Evolutionary conservation across 2,329 filamentous ascomycete genomes (phyloP), one percentile per base, ranked within the genome.

Genomic region (Tricladium varicosporioides): DNA sequence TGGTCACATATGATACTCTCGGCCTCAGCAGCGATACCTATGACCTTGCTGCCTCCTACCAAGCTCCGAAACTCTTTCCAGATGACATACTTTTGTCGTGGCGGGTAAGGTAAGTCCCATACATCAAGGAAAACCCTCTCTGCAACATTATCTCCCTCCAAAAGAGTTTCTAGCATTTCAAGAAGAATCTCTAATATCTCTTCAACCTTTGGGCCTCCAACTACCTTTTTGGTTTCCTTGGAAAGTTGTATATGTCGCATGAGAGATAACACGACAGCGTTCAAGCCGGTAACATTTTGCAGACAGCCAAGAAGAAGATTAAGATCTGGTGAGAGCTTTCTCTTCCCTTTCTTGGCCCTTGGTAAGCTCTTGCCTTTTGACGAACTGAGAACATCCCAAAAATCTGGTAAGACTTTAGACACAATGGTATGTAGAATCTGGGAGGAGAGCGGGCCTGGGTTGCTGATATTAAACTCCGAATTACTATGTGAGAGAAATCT

Each of bases 371-470:
- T 69, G 31, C 2, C 68, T 70, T 68, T 59, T n/a, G 74, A 75
- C 56, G 82, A 79, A 40, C 77, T 73, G 14, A 93, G 68, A 8
- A 84, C 67, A 2, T 78, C 69, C 93, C 94, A 97, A 72, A 93
- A 96, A 68, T 92, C 89, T 1, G 90, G 89, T 7, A 91, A 76
- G 22, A 89, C 92, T 32, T 86, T 83, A 14, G 82, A 86, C 57
- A 95, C 84, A 36, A 99, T 75, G 2, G 83, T 75, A 67, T 92
- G 86, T 52, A 93, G 78, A 32, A 97, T 83, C 65, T 92, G 89
- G 16, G 91, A 85, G 56, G 85, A 83, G 59, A 84, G 75, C 1
- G 92, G 86, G 32, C 81, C 81, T 2, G 91, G 86, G 2, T 76
- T 71, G 46, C 78, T 76, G 50, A 93, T 79, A 63, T 82, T 80